Conservation (phyloP, 495 filamentous ascomycete species). For the Haplographium delicatum region DNA sequence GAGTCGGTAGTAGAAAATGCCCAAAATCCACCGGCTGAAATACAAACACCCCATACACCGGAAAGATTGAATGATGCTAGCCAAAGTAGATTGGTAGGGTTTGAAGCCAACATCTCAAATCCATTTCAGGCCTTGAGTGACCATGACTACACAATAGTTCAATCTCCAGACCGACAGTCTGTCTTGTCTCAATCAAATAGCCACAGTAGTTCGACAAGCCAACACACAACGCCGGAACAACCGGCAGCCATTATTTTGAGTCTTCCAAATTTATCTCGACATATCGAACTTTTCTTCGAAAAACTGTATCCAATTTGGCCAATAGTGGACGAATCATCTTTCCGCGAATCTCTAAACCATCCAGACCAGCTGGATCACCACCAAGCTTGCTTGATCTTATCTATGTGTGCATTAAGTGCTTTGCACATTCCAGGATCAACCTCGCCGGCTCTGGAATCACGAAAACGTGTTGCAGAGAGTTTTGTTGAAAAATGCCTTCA, state of each 20-base stretch:
- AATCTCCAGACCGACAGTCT: not conserved
- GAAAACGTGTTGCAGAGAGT: constrained; percentile 22
- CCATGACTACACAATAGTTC: not conserved
- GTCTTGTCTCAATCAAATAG: not conserved
- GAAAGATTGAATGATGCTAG: not conserved
- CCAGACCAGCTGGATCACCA: constrained; percentile 13
- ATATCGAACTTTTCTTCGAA: constrained; percentile 28
- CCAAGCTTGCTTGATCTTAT: constrained; percentile 25
- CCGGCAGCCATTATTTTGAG: not conserved
- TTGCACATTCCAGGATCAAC: constrained; percentile 26
- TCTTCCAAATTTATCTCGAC: not conserved
- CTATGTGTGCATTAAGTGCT: constrained; percentile 26
- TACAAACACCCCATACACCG: not conserved
- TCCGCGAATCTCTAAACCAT: constrained; percentile 14
- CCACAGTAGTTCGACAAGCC: not conserved
- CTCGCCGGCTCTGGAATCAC: constrained; percentile 3
- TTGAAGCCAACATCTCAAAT: not conserved
- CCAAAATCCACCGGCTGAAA: too few relatives aligned
- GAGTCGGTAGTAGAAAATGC: too few relatives aligned
- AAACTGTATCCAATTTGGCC: constrained; percentile 32
- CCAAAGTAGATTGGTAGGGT: not conserved
- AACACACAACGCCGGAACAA: not conserved
- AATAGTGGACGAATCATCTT: constrained; percentile 26
- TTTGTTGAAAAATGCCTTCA: constrained; percentile 26
- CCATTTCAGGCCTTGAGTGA: not conserved